Percentiles rank a stretch among this genome's conserved stretches.
These are phyloP conservation scores for Pelargonium exstipulatum DNA, from an alignment of 441 rosid species.

Conservation along the genomic window DNA sequence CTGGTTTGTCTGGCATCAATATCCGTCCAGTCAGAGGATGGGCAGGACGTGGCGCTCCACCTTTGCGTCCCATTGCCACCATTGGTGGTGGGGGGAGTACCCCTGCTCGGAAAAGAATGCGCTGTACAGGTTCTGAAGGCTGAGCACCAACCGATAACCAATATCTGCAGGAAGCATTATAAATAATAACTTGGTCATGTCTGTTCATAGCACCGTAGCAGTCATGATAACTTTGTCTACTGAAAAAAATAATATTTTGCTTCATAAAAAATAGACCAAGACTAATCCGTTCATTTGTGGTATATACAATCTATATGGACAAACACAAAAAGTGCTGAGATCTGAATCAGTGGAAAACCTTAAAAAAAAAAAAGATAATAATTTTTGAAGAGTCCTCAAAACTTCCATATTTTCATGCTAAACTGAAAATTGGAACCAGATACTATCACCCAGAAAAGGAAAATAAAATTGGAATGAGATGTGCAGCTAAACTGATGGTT, in stretches of 20 bases:
- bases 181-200: background rate
- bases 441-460: background rate
- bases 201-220: background rate
- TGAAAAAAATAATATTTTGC: background rate
- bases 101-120: background rate
- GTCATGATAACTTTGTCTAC: background rate
- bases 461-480: background rate
- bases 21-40: background rate
- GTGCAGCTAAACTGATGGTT: background rate
- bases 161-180: background rate
- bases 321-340: too few species aligned
- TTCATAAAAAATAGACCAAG: background rate
- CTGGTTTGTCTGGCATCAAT: background rate
- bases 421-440: background rate
- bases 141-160: constrained; percentile 2
- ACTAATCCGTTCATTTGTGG: background rate
- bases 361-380: too few species aligned
- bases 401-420: background rate
- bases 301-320: too few species aligned
- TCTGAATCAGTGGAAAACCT: too few species aligned
- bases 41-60: background rate
- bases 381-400: background rate
- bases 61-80: constrained; percentile 3
- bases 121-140: constrained; percentile 4
- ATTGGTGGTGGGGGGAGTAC: constrained; percentile 3